phyloP scores from a whole-genome alignment of 163 green algal species.

The Scenedesmus sp. region DNA sequence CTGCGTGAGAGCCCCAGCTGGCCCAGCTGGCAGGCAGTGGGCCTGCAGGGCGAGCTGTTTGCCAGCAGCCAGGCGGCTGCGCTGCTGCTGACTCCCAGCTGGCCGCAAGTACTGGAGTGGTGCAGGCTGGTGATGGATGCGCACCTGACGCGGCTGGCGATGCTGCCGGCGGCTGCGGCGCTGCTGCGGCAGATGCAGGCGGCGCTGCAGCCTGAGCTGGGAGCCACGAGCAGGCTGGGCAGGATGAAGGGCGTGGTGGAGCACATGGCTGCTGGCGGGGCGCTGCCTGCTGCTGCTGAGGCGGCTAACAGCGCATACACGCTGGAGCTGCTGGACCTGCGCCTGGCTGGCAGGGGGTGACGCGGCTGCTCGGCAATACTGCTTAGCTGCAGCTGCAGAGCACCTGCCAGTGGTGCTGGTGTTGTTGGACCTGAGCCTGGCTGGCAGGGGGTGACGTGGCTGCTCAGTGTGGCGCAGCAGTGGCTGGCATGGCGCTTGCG shows the following conservation, averaged over 20 bases:
- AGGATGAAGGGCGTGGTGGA: conserved; percentile 58
- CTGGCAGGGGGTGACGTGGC: not conserved
- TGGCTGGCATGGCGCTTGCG: too few species aligned
- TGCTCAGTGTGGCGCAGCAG: not conserved
- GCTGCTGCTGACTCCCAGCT: conserved; percentile 12
- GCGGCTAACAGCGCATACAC: conserved; percentile 64
- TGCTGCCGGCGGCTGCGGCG: conserved; percentile 37
- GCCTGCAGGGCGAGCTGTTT: not conserved
- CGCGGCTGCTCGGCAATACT: not conserved
- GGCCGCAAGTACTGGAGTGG: conserved; percentile 64
- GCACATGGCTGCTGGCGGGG: conserved; percentile 48
- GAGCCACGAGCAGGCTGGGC: conserved; percentile 48
- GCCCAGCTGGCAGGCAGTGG: not conserved
- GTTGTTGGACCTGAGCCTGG: not conserved
- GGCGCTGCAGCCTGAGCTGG: conserved; percentile 30
- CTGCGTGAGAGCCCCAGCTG: not conserved
- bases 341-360: conserved; percentile 10
- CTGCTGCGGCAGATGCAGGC: conserved; percentile 34
- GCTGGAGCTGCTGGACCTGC: conserved; percentile 64
- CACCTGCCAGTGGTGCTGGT: not conserved
- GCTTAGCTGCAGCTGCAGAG: not conserved
- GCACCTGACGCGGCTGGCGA: conserved; percentile 58
- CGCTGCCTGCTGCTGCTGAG: conserved; percentile 57
- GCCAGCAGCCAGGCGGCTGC: not conserved
- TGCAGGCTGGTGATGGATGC: conserved; percentile 57